These are phyloP conservation scores for Arbutus unedo DNA, from an alignment of 148 eudicot species.

Conservation along the genomic window DNA sequence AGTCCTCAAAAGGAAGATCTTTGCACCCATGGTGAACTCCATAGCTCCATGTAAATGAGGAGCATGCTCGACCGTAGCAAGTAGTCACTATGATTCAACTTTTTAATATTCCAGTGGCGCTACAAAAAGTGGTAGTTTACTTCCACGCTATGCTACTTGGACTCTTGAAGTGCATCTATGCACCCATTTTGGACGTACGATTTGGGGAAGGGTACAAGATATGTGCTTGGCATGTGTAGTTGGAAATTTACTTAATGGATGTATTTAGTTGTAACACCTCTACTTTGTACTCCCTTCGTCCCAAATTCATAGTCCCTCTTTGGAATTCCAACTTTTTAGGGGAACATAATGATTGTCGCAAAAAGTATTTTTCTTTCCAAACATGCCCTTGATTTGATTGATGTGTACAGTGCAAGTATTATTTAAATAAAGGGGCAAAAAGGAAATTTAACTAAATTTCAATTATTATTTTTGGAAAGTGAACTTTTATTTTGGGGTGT, in stretches of 20 bases:
- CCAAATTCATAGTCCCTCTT: too few relatives aligned
- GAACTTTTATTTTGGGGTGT: too few relatives aligned
- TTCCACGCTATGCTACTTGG: not conserved
- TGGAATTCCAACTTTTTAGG: too few relatives aligned
- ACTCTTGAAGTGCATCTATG: not conserved
- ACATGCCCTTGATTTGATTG: too few relatives aligned
- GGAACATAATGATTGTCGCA: too few relatives aligned
- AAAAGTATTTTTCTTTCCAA: too few relatives aligned
- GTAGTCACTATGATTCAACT: not conserved
- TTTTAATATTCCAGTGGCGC: not conserved
- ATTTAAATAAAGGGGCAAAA: too few relatives aligned
- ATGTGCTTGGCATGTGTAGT: not conserved
- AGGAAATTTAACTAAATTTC: too few relatives aligned
- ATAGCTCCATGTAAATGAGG: not conserved
- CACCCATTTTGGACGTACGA: not conserved
- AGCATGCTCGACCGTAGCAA: not conserved
- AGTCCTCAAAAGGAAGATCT: not conserved
- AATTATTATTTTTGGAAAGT: too few relatives aligned
- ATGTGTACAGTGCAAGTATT: too few relatives aligned
- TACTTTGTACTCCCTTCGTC: too few relatives aligned
- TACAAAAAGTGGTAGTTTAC: not conserved
- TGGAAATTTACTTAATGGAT: not conserved
- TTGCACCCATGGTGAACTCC: not conserved
- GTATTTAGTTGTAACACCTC: not conserved
- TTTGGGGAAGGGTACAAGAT: not conserved